These are phyloP conservation scores for Penicillium thymicola DNA, from an alignment of 2,329 filamentous ascomycete species.

Conservation along the genomic window DNA sequence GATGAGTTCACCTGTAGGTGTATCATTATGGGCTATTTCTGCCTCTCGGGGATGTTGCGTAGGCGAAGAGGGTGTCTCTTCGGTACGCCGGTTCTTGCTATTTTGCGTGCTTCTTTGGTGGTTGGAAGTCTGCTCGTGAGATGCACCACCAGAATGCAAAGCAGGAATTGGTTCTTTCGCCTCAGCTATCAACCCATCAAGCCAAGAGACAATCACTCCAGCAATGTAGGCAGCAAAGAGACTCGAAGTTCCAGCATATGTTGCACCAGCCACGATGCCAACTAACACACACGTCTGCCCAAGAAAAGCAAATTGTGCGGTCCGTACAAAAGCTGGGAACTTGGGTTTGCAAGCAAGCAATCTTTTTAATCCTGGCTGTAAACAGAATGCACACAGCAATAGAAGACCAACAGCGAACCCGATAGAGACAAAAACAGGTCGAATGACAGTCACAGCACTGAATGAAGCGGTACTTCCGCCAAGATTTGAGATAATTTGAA, in stretches of 20 bases:
- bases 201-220: conserved; percentile 51
- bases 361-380: conserved; percentile 12
- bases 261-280: conserved; percentile 48
- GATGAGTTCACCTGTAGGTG: conserved; percentile 27
- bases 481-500: conserved; percentile 69
- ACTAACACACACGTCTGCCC: conserved; percentile 47
- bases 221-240: conserved; percentile 59
- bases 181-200: conserved; percentile 35
- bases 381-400: conserved; percentile 25
- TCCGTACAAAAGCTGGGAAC: conserved; percentile 9
- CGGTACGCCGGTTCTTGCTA: background rate
- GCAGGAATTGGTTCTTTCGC: background rate
- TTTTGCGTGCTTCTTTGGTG: background rate
- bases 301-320: conserved; percentile 34
- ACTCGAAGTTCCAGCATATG: conserved; percentile 55
- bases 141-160: background rate
- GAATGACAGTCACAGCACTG: conserved; percentile 43
- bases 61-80: background rate
- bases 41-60: background rate
- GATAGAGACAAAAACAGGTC: conserved; percentile 52
- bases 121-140: background rate
- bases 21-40: background rate
- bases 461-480: conserved; percentile 41
- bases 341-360: conserved; percentile 2
- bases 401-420: conserved; percentile 30